Evolutionary conservation across 2,329 filamentous ascomycete species (phyloP), one percentile per base, ranked within the genome.

Genomic region (Colletotrichum tanaceti): DNA sequence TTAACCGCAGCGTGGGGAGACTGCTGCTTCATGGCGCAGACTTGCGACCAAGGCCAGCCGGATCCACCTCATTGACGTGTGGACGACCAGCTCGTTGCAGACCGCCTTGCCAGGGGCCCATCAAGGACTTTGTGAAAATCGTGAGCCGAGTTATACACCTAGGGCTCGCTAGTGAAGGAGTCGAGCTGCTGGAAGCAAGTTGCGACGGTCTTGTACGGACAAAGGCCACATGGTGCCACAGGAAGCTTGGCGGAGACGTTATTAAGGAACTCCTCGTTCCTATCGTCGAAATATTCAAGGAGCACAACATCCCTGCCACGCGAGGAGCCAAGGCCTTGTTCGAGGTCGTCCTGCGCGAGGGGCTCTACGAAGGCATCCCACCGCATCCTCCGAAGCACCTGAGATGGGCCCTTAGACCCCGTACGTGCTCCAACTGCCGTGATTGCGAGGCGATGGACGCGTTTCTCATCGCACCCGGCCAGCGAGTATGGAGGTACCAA

Each of bases 1-100:
- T 41, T 18, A 4, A 55, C 1, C 20, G 39, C 16, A 18, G 20
- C 7, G 22, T 63, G 3, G 9, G n/a, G 20, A 55, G 16, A 9
- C 50, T 63, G 14, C 50, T 55, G 5, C 39, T 47, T 9, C 10
- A 39, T 16, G 50, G 50, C 3, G 60, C 35, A 20, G 60, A 63
- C 9, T 6, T 63, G 11, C 20, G 10, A 20, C 4, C 47, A 20
- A 39, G n/a, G 10, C 18, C 28, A 52, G 28, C 49, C 16, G 16
- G 5, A 5, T 10, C 20, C 16, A 13, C 11, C 2, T 11, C 18
- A 24, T 28, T 1, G 4, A 28, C 14, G 18, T 16, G 47, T 11
- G 4, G 14, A 18, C 47, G 24, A 32, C 24, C 47, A 18, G 28
- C 44, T 32, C 24, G 10, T n/a, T 14, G 2, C 24, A 9, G 4